Evolutionary conservation across 495 filamentous ascomycete species (phyloP).

Genomic region (Aspergillus leporis): DNA sequence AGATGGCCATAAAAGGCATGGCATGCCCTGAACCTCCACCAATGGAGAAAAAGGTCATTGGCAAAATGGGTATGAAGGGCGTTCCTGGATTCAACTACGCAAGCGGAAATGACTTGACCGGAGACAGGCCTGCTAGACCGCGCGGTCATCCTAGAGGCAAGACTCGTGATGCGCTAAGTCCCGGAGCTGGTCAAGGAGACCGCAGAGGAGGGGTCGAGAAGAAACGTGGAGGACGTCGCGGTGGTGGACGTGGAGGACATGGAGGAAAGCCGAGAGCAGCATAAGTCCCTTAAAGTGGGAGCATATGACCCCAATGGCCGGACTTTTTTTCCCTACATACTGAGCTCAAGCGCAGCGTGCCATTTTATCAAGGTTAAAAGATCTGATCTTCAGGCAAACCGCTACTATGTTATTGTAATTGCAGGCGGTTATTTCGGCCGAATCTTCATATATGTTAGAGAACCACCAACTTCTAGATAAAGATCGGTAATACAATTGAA

Average conservation of each 20-base stretch:
- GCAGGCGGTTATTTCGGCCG: too few species aligned
- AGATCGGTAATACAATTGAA: too few species aligned
- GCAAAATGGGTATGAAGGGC: conserved; percentile 53
- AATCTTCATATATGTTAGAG: too few species aligned
- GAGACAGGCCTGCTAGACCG: conserved; percentile 14
- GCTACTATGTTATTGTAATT: too few species aligned
- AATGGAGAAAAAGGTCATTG: conserved; percentile 48
- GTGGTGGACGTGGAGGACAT: conserved; percentile 22
- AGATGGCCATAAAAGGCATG: conserved; percentile 46
- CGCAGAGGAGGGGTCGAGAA: conserved; percentile 27
- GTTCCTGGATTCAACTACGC: conserved; percentile 46
- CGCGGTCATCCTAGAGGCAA: conserved; percentile 23
- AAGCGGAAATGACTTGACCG: conserved; percentile 19
- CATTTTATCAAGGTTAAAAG: too few species aligned
- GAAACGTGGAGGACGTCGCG: conserved; percentile 23
- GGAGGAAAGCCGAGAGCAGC: conserved; percentile 7
- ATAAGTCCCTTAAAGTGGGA: not conserved
- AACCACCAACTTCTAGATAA: too few species aligned
- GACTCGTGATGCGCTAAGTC: conserved; percentile 31
- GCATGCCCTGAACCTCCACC: conserved; percentile 45
- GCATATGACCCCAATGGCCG: too few species aligned
- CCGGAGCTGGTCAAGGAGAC: conserved; percentile 31
- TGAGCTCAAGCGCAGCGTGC: not conserved
- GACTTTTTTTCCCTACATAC: too few species aligned
- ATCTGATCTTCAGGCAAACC: too few species aligned